Percentiles rank a stretch among this genome's conserved stretches.
Conservation (phyloP, 257 asterid species). For the Solanum habrochaites region DNA sequence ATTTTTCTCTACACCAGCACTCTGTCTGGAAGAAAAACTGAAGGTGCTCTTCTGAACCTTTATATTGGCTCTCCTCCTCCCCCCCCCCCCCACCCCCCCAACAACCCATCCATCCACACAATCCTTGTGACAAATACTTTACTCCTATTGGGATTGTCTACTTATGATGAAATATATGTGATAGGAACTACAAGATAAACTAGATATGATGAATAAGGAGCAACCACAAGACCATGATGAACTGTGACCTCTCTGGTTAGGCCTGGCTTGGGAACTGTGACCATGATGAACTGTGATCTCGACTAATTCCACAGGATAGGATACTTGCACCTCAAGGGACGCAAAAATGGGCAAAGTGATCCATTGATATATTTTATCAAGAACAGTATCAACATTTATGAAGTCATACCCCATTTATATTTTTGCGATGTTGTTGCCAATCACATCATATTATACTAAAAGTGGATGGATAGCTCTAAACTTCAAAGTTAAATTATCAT, state of each 20-base stretch:
- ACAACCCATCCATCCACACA: not conserved
- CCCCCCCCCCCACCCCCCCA: not conserved
- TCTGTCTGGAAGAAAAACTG: slow-evolving; percentile 66
- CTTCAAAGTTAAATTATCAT: no score
- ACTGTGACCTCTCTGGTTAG: slow-evolving; percentile 30
- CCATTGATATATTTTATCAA: not conserved
- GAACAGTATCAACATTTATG: not conserved
- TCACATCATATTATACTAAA: no score
- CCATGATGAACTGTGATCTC: no score
- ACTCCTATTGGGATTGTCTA: not conserved
- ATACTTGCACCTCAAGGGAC: not conserved
- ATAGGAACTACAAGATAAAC: slow-evolving; percentile 68
- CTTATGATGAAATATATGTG: not conserved
- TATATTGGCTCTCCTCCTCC: not conserved
- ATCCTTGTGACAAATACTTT: not conserved
- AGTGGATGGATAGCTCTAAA: no score
- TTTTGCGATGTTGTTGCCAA: not conserved
- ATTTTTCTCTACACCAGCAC: slow-evolving; percentile 70
- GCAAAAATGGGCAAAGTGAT: not conserved
- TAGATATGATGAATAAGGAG: slow-evolving; percentile 48
- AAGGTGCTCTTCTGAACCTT: slow-evolving; percentile 29
- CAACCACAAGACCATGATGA: slow-evolving; percentile 66
- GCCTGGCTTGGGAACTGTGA: not conserved
- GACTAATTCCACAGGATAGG: no score
- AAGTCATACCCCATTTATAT: not conserved